A percentile compares a stretch with the other conserved stretches of the same genome.
These are phyloP conservation scores for Chlamydomonas sp. DNA, from an alignment of 139 green algal species.

Conservation along the genomic window DNA sequence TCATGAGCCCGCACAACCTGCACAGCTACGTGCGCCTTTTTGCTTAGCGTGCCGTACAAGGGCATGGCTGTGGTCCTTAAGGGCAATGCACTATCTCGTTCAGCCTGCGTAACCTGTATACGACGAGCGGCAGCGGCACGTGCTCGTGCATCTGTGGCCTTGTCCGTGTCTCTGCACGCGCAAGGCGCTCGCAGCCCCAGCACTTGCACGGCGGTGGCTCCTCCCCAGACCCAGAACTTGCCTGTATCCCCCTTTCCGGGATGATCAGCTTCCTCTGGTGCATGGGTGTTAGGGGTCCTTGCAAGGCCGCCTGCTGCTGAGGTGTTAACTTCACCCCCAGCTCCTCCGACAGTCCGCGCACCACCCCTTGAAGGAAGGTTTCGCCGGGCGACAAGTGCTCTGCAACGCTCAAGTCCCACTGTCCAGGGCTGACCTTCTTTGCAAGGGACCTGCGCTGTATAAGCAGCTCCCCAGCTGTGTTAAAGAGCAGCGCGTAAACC, in stretches of 20 bases:
- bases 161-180: too few relatives aligned
- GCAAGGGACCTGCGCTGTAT: conserved; percentile 62
- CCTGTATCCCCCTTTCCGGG: conserved; percentile 22
- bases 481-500: conserved; percentile 74
- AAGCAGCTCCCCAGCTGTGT: conserved; percentile 58
- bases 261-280: conserved; percentile 57
- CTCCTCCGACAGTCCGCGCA: conserved; percentile 74
- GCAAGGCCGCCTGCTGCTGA: conserved; percentile 14
- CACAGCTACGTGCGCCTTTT: too few relatives aligned
- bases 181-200: neutral
- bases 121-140: too few relatives aligned
- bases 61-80: too few relatives aligned
- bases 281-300: conserved; percentile 53
- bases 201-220: neutral
- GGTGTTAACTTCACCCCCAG: conserved; percentile 57
- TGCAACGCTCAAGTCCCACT: conserved; percentile 79
- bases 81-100: too few relatives aligned
- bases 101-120: too few relatives aligned
- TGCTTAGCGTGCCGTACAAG: too few relatives aligned
- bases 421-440: conserved; percentile 73
- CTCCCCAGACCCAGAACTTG: neutral
- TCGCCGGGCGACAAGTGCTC: conserved; percentile 79
- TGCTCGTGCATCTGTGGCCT: too few relatives aligned
- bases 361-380: conserved; percentile 56
- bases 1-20: too few relatives aligned